Percentiles rank a stretch among this genome's conserved stretches.
Conservation (phyloP, 2,329 filamentous ascomycete genomes). For the Paecilomyces formosus region DNA sequence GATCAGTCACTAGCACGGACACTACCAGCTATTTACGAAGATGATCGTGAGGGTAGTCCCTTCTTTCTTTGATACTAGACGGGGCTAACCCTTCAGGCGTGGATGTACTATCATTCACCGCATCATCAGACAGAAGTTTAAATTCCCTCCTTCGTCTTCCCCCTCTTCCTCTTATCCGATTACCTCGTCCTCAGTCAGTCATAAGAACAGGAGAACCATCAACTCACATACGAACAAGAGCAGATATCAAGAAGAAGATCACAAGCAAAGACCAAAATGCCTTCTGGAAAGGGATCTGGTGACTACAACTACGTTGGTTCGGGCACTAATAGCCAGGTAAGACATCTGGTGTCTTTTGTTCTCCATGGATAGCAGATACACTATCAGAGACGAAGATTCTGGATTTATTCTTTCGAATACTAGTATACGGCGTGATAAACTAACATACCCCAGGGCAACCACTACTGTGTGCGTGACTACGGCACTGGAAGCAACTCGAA, state of each 20-base stretch:
- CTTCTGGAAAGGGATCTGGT: neutral
- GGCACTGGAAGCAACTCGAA: conserved; percentile 51
- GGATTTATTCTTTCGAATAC: neutral
- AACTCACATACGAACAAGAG: neutral
- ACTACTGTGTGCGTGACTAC: conserved; percentile 60
- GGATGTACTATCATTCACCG: no score
- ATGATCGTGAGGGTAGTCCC: no score
- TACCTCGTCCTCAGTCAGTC: no score
- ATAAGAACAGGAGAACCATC: neutral
- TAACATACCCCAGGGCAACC: conserved; percentile 50
- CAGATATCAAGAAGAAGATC: neutral
- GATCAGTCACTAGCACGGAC: no score
- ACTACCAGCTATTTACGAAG: no score
- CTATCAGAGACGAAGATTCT: neutral
- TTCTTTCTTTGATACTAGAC: no score
- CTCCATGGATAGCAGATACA: no score
- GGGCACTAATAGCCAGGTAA: conserved; percentile 58
- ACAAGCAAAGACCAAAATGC: neutral
- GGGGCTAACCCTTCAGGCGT: no score
- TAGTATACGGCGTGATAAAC: no score
- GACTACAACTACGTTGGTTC: conserved; percentile 34
- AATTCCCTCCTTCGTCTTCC: no score
- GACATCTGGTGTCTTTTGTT: neutral
- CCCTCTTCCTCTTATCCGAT: no score
- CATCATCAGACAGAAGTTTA: no score